A percentile compares a stretch with the other conserved stretches of the same genome.
Conservation (phyloP, 2,329 filamentous ascomycete species). For the Aureobasidium sp. region DNA sequence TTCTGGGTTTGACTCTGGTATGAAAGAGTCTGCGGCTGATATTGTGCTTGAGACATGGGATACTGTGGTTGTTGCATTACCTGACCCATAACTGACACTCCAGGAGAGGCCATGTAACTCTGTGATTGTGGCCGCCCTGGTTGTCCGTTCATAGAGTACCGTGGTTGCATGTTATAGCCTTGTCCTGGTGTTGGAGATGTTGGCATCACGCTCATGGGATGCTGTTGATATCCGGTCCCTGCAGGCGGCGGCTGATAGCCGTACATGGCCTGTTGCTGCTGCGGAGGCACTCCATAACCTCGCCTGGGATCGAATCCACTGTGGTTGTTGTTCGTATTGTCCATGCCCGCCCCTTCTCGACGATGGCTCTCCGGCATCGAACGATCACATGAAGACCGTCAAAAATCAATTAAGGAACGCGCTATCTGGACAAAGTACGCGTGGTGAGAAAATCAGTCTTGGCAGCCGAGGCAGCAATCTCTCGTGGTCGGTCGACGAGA, state of each 20-base stretch:
- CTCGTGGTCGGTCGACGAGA: neutral
- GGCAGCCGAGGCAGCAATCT: slow-evolving; percentile 9
- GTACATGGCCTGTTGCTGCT: slow-evolving; percentile 9
- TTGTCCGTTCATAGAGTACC: slow-evolving; percentile 14
- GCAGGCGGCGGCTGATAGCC: neutral
- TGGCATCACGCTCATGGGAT: slow-evolving; percentile 19
- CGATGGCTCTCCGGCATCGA: neutral
- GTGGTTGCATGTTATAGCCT: slow-evolving; percentile 15
- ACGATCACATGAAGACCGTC: slow-evolving; percentile 1
- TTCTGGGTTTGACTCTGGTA: slow-evolving; percentile 28
- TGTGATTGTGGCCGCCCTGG: neutral
- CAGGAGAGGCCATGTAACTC: neutral
- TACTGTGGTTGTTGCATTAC: slow-evolving; percentile 4
- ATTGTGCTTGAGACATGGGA: slow-evolving; percentile 4
- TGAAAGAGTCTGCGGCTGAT: slow-evolving; percentile 21
- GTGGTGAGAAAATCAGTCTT: slow-evolving; percentile 5
- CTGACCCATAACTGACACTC: neutral
- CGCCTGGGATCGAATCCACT: neutral
- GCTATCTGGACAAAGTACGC: neutral
- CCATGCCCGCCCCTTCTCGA: neutral
- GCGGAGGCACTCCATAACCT: slow-evolving; percentile 1
- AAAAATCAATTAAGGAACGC: slow-evolving; percentile 4
- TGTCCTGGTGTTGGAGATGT: neutral
- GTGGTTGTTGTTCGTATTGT: slow-evolving; percentile 4
- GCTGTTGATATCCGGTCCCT: slow-evolving; percentile 10